These are phyloP conservation scores for Ogataea neopini DNA, from an alignment of 805 yeast species.

Conservation along the genomic window DNA sequence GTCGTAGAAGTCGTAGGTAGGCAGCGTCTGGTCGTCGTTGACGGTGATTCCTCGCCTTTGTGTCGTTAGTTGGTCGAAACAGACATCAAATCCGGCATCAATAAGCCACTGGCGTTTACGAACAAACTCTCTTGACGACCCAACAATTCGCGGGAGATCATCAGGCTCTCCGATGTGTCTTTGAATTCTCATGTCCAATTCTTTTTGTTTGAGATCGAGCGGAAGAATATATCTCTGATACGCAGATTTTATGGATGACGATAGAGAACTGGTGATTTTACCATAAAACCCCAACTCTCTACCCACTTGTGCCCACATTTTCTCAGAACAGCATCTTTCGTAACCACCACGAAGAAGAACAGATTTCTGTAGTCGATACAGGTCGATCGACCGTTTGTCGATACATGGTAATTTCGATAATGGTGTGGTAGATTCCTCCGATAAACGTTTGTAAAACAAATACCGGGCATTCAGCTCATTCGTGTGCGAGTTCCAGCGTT, in stretches of 20 bases:
- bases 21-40: constrained; percentile 36
- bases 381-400: constrained; percentile 65
- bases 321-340: constrained; percentile 58
- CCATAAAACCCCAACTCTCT: constrained; percentile 78
- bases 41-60: constrained; percentile 41
- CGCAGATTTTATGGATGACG: constrained; percentile 63
- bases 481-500: constrained; percentile 44
- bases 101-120: constrained; percentile 48
- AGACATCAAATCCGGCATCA: constrained; percentile 52
- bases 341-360: constrained; percentile 71
- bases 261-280: constrained; percentile 66
- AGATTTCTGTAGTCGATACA: constrained; percentile 55
- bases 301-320: constrained; percentile 83
- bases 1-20: constrained; percentile 42
- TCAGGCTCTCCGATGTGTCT: background rate
- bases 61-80: constrained; percentile 50
- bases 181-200: constrained; percentile 1
- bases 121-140: constrained; percentile 45
- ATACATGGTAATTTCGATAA: constrained; percentile 58
- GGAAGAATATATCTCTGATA: constrained; percentile 47
- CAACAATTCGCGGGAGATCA: constrained; percentile 42
- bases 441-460: constrained; percentile 48
- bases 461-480: constrained; percentile 46
- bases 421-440: constrained; percentile 35
- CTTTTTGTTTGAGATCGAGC: constrained; percentile 18